Evolutionary conservation across 1,284 basidiomycete genomes (phyloP).

Genomic region (Cystobasidium pallidum): DNA sequence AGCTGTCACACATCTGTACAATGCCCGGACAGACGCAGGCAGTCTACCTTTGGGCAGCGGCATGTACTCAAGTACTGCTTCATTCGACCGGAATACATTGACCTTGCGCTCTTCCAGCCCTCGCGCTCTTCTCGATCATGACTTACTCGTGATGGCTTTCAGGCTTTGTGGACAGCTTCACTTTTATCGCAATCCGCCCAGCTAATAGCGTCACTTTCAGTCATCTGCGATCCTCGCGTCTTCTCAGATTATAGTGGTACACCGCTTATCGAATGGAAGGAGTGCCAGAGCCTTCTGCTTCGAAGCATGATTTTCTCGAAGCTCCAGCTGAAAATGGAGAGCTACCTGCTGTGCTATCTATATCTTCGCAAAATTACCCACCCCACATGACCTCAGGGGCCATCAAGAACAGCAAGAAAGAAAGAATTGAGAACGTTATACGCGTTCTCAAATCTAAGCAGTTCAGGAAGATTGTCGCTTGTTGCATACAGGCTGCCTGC

Average conservation of each 20-base stretch:
- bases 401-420: neutral
- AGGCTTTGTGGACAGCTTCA: too few relatives aligned
- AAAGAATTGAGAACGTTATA: constrained; percentile 8
- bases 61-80: neutral
- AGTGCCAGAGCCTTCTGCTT: neutral
- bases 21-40: too few relatives aligned
- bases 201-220: too few relatives aligned
- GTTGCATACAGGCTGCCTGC: constrained; percentile 20
- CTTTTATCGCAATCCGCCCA: too few relatives aligned
- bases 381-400: neutral
- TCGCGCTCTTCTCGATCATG: neutral
- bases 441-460: constrained; percentile 7
- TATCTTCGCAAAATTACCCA: neutral
- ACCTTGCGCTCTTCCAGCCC: neutral
- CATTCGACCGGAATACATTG: neutral
- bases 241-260: too few relatives aligned
- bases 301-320: constrained; percentile 10
- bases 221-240: too few relatives aligned
- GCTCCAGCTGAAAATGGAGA: constrained; percentile 11
- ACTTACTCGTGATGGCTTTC: too few relatives aligned
- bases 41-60: too few relatives aligned
- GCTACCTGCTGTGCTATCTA: neutral
- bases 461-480: constrained; percentile 33
- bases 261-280: neutral
- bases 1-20: too few relatives aligned